phyloP scores from a whole-genome alignment of 1,284 basidiomycete species.

The Coniophora puteana region DNA sequence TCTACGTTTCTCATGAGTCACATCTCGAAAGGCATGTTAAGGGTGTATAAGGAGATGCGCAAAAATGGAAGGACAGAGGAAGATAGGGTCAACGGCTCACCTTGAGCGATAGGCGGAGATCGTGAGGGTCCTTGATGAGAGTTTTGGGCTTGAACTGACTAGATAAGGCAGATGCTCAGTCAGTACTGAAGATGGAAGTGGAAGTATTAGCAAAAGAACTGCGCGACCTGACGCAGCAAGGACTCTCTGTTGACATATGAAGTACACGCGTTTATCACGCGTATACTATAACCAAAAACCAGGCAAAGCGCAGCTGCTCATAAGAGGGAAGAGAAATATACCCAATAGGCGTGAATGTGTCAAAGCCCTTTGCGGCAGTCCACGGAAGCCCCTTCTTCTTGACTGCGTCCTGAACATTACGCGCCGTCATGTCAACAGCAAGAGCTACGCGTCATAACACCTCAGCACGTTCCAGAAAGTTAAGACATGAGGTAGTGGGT shows the following conservation, averaged over 20 bases:
- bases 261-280: too few relatives aligned
- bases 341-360: conserved; percentile 86
- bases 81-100: conserved; percentile 28
- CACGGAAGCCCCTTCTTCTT: conserved; percentile 94
- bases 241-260: too few relatives aligned
- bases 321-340: conserved; percentile 23
- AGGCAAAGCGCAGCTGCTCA: neutral
- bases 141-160: conserved; percentile 81
- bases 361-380: conserved; percentile 90
- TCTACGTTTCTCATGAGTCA: conserved; percentile 35
- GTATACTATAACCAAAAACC: too few relatives aligned
- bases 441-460: conserved; percentile 56
- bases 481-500: conserved; percentile 1
- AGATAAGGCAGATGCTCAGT: conserved; percentile 27
- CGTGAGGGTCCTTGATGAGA: conserved; percentile 67
- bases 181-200: conserved; percentile 4
- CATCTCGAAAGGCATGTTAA: too few relatives aligned
- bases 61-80: neutral
- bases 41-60: neutral
- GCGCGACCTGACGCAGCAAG: too few relatives aligned
- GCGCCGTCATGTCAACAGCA: conserved; percentile 93
- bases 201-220: too few relatives aligned
- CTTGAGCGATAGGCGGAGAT: conserved; percentile 77
- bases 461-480: neutral
- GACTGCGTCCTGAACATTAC: conserved; percentile 92